Evolutionary conservation across 495 filamentous ascomycete genomes (phyloP), one percentile per base, ranked within the genome.

Genomic region (Haplographium delicatum): DNA sequence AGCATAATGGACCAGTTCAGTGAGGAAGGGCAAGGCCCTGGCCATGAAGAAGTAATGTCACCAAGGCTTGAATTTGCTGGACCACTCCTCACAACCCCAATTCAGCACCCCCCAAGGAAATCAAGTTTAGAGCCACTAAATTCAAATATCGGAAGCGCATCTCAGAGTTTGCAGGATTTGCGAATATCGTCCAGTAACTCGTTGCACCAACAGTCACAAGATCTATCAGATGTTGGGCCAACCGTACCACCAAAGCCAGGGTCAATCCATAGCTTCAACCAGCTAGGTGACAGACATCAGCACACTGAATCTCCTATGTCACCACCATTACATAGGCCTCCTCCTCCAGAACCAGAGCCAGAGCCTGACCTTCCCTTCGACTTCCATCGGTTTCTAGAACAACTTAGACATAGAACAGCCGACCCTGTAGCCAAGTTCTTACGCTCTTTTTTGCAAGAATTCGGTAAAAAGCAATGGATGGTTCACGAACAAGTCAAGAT

Each of bases 401-500:
- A 99, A 62, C 73, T 99, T 23, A 83, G 93, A 44, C 91, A 97
- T 67, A 85, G 91, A 41, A 95, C 91, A 19, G 94, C 93, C 15
- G 93, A 99, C 59, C 94, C 93, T 4, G 91, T 99, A 1, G 94
- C 93, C 10, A 87, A 88, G 56, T 99, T 95, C 63, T 78, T 99
- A 16, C 84, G 91, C 38, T 96, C 91, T 5, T 99, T 99, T 62
- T 72, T 99, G 10, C 75, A 80, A 28, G 93, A 97, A 65, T 99
- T 99, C 69, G 88, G 85, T 9, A 99, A 99, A 69, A 88, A 89
- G 58, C 94, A 96, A 66, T 99, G 93, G 93, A 94, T 95, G 91
- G 93, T 95, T 6, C 93, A 97, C 62, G 93, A 99, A 67, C 93
- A 99, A 65, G 91, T 96, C 55, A 99, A 99, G 65, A 96, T 99